These are phyloP conservation scores for Gracilaria domingensis DNA, from an alignment of 23 red algal species.

Conservation along the genomic window DNA sequence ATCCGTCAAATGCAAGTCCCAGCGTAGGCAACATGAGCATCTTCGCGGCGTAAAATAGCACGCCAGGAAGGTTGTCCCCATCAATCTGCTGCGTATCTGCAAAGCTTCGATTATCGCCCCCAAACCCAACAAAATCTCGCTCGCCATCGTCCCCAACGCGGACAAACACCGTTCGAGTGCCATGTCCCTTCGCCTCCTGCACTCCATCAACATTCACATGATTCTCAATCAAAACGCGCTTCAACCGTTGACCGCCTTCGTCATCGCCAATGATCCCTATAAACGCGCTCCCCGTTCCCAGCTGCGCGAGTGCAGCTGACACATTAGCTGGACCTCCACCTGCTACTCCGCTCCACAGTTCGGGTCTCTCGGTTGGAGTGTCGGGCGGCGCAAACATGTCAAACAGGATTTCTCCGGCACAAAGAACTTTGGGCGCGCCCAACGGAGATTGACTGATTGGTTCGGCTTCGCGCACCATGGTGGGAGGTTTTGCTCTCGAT, in stretches of 20 bases:
- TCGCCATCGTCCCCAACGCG: slow-evolving; percentile 29
- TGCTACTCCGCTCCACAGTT: slow-evolving; percentile 16
- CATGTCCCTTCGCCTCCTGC: not conserved
- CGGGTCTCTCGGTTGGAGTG: not conserved
- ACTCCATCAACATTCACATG: slow-evolving; percentile 58
- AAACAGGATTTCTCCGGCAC: slow-evolving; percentile 59
- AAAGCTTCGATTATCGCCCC: slow-evolving; percentile 37
- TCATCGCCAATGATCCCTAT: slow-evolving; percentile 63
- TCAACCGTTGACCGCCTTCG: slow-evolving; percentile 13
- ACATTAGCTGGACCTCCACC: slow-evolving; percentile 65
- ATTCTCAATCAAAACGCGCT: slow-evolving; percentile 6
- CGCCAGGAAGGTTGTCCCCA: slow-evolving; percentile 29
- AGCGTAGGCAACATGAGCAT: slow-evolving; percentile 52
- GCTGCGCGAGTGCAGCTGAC: slow-evolving; percentile 35
- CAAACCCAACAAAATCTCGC: slow-evolving; percentile 68
- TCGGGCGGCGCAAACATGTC: slow-evolving; percentile 41
- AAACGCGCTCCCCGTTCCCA: slow-evolving; percentile 49
- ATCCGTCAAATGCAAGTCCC: slow-evolving; percentile 41
- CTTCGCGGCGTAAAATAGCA: slow-evolving; percentile 67
- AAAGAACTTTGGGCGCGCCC: slow-evolving; percentile 43
- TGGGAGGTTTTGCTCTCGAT: not conserved
- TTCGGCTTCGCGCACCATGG: slow-evolving; percentile 11
- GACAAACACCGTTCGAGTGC: slow-evolving; percentile 51
- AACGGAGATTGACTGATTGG: slow-evolving; percentile 33
- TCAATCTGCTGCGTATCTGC: slow-evolving; percentile 48